A percentile compares a stretch with the other conserved stretches of the same genome.
These are phyloP conservation scores for Clarkia xantiana DNA, from an alignment of 345 rosid genomes.

Conservation along the genomic window DNA sequence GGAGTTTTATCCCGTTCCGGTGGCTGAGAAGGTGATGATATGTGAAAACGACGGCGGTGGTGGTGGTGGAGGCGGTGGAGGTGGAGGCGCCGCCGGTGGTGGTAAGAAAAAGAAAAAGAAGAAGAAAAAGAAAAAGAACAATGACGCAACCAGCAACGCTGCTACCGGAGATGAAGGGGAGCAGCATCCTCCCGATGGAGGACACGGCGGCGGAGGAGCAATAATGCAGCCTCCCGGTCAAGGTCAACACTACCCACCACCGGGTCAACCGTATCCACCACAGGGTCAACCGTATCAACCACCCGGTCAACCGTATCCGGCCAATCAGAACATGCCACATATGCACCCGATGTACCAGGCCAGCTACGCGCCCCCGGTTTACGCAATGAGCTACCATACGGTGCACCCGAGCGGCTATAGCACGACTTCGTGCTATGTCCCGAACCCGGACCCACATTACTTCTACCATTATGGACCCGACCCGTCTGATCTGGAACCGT, in stretches of 20 bases:
- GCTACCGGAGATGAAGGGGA: slow-evolving; percentile 2
- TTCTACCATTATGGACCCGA: slow-evolving; percentile 22
- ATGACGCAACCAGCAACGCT: not conserved
- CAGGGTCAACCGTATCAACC: not conserved
- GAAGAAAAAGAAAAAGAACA: slow-evolving; percentile 42
- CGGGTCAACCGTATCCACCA: not conserved
- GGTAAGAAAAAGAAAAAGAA: slow-evolving; percentile 51
- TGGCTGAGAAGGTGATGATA: slow-evolving; percentile 12
- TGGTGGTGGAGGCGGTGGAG: slow-evolving; percentile 7
- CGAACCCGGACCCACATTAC: slow-evolving; percentile 20
- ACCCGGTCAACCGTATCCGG: slow-evolving; percentile 14
- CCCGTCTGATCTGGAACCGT: slow-evolving; percentile 17
- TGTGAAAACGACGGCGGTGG: slow-evolving; percentile 12
- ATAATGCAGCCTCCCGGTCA: slow-evolving; percentile 12
- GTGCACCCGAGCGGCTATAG: slow-evolving; percentile 25
- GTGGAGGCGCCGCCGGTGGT: slow-evolving; percentile 10
- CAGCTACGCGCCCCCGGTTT: slow-evolving; percentile 23
- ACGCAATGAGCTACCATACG: slow-evolving; percentile 40
- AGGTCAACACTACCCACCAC: not conserved
- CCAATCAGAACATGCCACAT: slow-evolving; percentile 30
- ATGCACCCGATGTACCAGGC: slow-evolving; percentile 17
- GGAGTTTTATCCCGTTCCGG: slow-evolving; percentile 18
- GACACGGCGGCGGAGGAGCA: slow-evolving; percentile 16
- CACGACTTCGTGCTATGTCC: slow-evolving; percentile 18
- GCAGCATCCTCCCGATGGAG: slow-evolving; percentile 13